These are phyloP conservation scores for Cordyceps sp. DNA, from an alignment of 2,329 filamentous ascomycete genomes.

Conservation along the genomic window DNA sequence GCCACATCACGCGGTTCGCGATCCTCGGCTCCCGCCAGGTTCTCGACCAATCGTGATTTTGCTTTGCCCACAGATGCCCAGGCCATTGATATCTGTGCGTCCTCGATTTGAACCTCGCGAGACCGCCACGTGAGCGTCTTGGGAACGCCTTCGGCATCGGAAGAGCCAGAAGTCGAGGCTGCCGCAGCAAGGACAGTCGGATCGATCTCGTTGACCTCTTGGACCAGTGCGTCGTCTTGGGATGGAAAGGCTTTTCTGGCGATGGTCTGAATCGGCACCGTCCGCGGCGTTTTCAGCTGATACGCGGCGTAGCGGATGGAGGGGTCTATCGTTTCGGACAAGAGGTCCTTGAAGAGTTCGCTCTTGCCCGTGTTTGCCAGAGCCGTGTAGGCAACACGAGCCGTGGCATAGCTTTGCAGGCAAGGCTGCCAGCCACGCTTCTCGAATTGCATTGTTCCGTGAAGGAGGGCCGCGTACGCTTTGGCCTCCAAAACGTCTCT, in stretches of 20 bases:
- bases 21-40: constrained; percentile 24
- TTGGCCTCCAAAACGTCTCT: constrained; percentile 69
- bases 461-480: constrained; percentile 65
- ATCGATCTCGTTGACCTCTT: constrained; percentile 55
- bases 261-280: constrained; percentile 63
- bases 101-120: constrained; percentile 74
- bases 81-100: constrained; percentile 78
- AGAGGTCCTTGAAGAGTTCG: constrained; percentile 71
- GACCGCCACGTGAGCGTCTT: constrained; percentile 74
- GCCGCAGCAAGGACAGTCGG: constrained; percentile 37
- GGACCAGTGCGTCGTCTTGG: constrained; percentile 43
- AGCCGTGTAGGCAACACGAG: constrained; percentile 69
- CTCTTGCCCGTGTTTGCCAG: constrained; percentile 43
- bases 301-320: constrained; percentile 92
- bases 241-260: constrained; percentile 63
- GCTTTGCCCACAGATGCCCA: constrained; percentile 51
- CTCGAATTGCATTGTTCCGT: constrained; percentile 68
- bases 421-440: constrained; percentile 74
- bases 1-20: constrained; percentile 50
- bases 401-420: constrained; percentile 56
- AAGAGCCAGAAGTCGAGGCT: constrained; percentile 31
- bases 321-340: constrained; percentile 76
- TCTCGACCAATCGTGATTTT: constrained; percentile 29
- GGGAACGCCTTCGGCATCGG: constrained; percentile 39
- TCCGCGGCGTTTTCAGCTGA: constrained; percentile 74